Conservation (phyloP, 495 filamentous ascomycete species). For the Trichocladium uniseriatum region DNA sequence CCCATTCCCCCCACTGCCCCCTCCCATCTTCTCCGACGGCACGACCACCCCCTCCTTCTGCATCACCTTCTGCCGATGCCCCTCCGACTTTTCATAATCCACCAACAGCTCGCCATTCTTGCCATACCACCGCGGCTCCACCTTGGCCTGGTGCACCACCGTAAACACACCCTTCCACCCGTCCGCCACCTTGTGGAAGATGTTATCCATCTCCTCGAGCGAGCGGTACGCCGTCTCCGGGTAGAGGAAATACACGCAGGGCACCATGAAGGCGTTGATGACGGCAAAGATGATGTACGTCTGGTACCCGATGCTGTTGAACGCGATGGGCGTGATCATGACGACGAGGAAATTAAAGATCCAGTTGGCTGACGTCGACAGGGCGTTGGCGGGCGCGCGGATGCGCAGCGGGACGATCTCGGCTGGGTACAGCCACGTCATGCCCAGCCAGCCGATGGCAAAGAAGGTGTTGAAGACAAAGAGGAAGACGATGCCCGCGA, state of each 20-base stretch:
- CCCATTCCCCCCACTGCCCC: neutral
- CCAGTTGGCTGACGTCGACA: slow-evolving; percentile 58
- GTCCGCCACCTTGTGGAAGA: slow-evolving; percentile 63
- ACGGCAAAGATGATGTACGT: slow-evolving; percentile 72
- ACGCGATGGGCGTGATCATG: slow-evolving; percentile 70
- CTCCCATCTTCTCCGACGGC: neutral
- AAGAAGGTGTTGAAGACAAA: slow-evolving; percentile 43
- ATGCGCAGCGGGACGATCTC: slow-evolving; percentile 35
- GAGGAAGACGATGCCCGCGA: slow-evolving; percentile 46
- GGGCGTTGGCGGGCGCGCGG: slow-evolving; percentile 30
- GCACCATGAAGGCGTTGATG: slow-evolving; percentile 61
- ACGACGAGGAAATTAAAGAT: slow-evolving; percentile 73
- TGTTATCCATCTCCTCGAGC: slow-evolving; percentile 72
- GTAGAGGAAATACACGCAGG: slow-evolving; percentile 67
- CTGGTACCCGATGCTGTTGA: slow-evolving; percentile 57
- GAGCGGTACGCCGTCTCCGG: slow-evolving; percentile 61
- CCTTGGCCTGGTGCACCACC: slow-evolving; percentile 54
- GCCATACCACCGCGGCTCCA: slow-evolving; percentile 35
- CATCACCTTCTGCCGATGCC: neutral
- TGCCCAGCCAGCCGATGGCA: slow-evolving; percentile 48
- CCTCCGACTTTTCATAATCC: neutral
- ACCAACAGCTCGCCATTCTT: slow-evolving; percentile 3
- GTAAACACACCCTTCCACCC: slow-evolving; percentile 58
- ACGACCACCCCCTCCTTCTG: neutral
- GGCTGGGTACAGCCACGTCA: slow-evolving; percentile 54